Percentiles rank a stretch among this genome's conserved stretches.
Conservation (phyloP, 139 green algal species). For the Coccomyxa sp. region DNA sequence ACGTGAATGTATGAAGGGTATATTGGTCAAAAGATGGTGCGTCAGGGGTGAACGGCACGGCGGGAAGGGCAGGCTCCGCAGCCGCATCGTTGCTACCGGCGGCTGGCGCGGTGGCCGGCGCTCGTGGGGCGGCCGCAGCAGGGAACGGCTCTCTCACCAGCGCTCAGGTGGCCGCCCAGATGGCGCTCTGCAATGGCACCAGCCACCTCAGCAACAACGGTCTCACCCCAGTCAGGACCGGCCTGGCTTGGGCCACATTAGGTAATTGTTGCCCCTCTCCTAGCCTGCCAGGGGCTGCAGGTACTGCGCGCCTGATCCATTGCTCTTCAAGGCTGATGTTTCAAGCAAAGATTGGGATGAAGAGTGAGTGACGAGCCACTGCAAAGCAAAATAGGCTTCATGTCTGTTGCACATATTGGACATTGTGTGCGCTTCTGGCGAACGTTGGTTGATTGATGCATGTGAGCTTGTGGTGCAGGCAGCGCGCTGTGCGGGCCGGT, state of each 20-base stretch:
- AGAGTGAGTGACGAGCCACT: background rate
- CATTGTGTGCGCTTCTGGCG: background rate
- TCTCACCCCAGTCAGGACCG: slow-evolving; percentile 50
- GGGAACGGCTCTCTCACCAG: slow-evolving; percentile 22
- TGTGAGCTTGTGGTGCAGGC: background rate
- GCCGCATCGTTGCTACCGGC: background rate
- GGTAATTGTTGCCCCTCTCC: background rate
- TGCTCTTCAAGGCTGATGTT: no score
- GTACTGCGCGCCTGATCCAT: no score
- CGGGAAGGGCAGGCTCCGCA: background rate
- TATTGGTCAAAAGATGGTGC: no score
- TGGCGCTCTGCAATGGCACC: slow-evolving; percentile 19
- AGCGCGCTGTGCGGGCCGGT: background rate
- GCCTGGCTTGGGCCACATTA: slow-evolving; percentile 46
- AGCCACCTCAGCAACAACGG: slow-evolving; percentile 23
- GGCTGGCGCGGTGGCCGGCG: background rate
- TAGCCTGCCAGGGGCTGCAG: no score
- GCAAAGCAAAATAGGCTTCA: background rate
- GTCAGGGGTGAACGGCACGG: background rate
- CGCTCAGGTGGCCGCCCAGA: slow-evolving; percentile 37
- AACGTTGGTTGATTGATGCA: background rate
- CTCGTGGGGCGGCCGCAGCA: background rate
- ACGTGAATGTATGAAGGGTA: no score
- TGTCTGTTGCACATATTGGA: background rate
- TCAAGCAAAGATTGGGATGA: no score